phyloP scores from a whole-genome alignment of 139 green algal species.

The Chlorella sp. region DNA sequence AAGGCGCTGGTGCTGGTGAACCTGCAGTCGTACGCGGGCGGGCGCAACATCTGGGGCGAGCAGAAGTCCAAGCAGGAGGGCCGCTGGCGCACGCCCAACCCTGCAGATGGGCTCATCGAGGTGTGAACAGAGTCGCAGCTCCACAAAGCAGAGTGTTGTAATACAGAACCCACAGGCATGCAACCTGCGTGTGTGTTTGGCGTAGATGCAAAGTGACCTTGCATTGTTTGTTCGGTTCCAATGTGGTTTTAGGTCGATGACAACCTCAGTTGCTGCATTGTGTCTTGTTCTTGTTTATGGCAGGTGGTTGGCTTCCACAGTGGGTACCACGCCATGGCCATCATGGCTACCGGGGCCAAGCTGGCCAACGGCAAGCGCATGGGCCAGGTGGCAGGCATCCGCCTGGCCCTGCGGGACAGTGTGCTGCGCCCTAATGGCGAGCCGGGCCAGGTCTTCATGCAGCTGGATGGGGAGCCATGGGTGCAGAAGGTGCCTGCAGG shows the following conservation, averaged over 20 bases:
- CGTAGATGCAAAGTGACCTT: no score
- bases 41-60: constrained; percentile 74
- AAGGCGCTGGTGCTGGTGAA: constrained; percentile 74
- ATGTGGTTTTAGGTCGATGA: no score
- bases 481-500: constrained; percentile 56
- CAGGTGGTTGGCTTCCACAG: constrained; percentile 66
- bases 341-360: constrained; percentile 57
- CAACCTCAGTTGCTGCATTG: no score
- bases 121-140: no score
- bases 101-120: no score
- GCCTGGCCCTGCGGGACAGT: constrained; percentile 37
- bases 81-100: no score
- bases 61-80: no score
- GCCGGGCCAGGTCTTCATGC: constrained; percentile 35
- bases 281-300: no score
- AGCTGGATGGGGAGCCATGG: constrained; percentile 86
- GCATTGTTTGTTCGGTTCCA: no score
- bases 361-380: constrained; percentile 59
- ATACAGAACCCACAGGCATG: no score
- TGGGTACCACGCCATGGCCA: constrained; percentile 62
- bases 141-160: no score
- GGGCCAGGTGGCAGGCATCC: constrained; percentile 55
- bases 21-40: constrained; percentile 70
- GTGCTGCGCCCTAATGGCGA: constrained; percentile 20
- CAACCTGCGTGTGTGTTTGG: no score